Percentiles rank a stretch among this genome's conserved stretches.
Conservation (phyloP, 202 grass and related monocot species). For the Dendrocalamus latiflorus region DNA sequence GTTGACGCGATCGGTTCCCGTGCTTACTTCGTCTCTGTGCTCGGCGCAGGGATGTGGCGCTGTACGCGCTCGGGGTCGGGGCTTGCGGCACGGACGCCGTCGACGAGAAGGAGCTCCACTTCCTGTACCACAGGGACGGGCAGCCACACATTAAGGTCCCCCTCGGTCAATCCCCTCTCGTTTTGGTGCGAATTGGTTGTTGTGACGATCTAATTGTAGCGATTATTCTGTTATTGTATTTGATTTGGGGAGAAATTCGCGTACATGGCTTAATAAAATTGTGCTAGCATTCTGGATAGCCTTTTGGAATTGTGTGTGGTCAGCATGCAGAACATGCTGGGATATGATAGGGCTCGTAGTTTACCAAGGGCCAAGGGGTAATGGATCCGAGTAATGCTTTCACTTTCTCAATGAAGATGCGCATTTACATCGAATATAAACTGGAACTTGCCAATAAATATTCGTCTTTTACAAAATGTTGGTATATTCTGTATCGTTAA, state of each 20-base stretch:
- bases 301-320: background rate
- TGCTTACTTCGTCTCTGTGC: background rate
- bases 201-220: background rate
- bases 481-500: background rate
- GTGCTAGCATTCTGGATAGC: background rate
- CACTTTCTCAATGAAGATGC: background rate
- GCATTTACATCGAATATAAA: background rate
- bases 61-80: constrained; percentile 85
- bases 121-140: constrained; percentile 65
- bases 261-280: background rate
- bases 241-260: background rate
- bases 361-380: background rate
- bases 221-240: background rate
- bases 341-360: background rate
- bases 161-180: background rate
- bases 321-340: background rate
- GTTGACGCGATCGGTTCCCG: constrained; percentile 1
- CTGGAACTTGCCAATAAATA: background rate
- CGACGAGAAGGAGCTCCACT: constrained; percentile 79
- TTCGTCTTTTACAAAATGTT: background rate
- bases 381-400: background rate
- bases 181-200: background rate
- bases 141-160: constrained; percentile 74
- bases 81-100: constrained; percentile 70
- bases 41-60: constrained; percentile 56